Percentiles rank a stretch among this genome's conserved stretches.
These are phyloP conservation scores for Haplographium delicatum DNA, from an alignment of 495 filamentous ascomycete genomes.

Conservation along the genomic window DNA sequence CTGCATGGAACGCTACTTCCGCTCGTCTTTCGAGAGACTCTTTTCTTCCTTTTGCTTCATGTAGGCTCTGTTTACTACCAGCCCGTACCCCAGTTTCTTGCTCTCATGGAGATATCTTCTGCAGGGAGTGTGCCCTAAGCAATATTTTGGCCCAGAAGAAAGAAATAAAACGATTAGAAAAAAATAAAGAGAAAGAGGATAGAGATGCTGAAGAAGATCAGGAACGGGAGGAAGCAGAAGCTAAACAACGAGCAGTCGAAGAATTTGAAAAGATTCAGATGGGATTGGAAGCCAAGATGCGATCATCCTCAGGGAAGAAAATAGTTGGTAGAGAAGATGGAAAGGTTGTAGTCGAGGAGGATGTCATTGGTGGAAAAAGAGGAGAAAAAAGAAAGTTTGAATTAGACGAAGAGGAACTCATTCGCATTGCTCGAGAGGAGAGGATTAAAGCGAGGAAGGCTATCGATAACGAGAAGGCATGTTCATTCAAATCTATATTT, in stretches of 20 bases:
- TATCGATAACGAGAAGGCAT: constrained; percentile 71
- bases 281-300: constrained; percentile 57
- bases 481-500: too few species aligned
- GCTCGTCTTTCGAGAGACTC: constrained; percentile 89
- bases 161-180: constrained; percentile 83
- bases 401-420: constrained; percentile 74
- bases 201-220: constrained; percentile 50
- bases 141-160: constrained; percentile 88
- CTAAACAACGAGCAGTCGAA: constrained; percentile 46
- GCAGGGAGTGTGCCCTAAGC: constrained; percentile 86
- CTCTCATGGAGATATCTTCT: constrained; percentile 85
- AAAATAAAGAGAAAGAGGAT: constrained; percentile 53
- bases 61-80: constrained; percentile 81
- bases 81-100: constrained; percentile 74
- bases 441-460: constrained; percentile 59
- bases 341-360: constrained; percentile 41
- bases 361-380: constrained; percentile 38
- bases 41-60: constrained; percentile 89
- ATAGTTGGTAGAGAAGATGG: constrained; percentile 35
- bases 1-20: constrained; percentile 72
- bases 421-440: constrained; percentile 64
- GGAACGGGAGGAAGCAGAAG: constrained; percentile 52
- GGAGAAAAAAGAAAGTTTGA: constrained; percentile 75
- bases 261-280: constrained; percentile 65
- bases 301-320: constrained; percentile 16